Evolutionary conservation across 495 filamentous ascomycete species (phyloP).

Genomic region (Pseudomonodictys pantanalensis): DNA sequence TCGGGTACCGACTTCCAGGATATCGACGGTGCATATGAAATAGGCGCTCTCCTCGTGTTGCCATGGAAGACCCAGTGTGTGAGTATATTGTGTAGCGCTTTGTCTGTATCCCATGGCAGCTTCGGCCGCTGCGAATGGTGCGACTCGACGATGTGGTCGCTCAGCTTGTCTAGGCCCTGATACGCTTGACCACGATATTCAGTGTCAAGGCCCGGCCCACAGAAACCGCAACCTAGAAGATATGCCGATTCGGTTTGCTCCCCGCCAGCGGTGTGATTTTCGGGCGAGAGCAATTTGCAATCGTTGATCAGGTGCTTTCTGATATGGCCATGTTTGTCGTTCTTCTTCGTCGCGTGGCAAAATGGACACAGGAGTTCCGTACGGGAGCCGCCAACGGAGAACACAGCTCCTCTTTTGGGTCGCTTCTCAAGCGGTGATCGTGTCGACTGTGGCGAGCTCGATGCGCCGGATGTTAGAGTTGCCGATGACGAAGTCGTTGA

Average conservation of each 20-base stretch:
- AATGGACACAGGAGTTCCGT: not conserved
- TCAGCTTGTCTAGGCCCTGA: not conserved
- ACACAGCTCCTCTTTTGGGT: not conserved
- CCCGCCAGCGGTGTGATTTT: not conserved
- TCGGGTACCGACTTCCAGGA: not conserved
- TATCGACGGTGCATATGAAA: not conserved
- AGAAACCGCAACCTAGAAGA: not conserved
- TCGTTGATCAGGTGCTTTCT: not conserved
- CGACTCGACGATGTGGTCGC: not conserved
- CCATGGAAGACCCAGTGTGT: not conserved
- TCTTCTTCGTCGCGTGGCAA: not conserved
- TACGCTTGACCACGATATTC: not conserved
- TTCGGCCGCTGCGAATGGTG: not conserved
- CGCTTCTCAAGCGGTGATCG: not conserved
- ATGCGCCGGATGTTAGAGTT: not conserved
- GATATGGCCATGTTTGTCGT: not conserved
- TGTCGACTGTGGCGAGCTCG: not conserved
- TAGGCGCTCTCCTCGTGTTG: not conserved
- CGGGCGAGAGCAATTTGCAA: not conserved
- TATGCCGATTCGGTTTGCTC: not conserved
- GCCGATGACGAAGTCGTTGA: not conserved
- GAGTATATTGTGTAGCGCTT: not conserved
- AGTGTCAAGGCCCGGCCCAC: not conserved
- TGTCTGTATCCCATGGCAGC: not conserved
- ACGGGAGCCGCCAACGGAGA: not conserved